phyloP scores from a whole-genome alignment of 495 filamentous ascomycete species.

The Annulohypoxylon stygium region DNA sequence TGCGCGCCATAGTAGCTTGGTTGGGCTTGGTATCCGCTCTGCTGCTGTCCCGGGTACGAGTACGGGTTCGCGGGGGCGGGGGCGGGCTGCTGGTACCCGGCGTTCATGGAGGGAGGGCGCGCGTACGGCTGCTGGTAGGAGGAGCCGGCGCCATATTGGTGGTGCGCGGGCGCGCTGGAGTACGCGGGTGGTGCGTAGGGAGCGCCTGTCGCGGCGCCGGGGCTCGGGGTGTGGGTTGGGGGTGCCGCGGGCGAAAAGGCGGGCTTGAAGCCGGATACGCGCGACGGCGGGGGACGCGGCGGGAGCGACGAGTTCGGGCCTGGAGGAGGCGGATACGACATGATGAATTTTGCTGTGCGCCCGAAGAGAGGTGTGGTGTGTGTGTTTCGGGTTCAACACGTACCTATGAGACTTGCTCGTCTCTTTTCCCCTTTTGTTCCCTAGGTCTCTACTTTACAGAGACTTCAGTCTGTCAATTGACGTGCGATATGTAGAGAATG shows the following conservation, averaged over 20 bases:
- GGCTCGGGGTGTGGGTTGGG: constrained; percentile 48
- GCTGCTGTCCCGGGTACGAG: constrained; percentile 56
- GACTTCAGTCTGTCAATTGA: not conserved
- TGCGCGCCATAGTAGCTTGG: constrained; percentile 61
- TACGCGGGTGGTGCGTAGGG: constrained; percentile 53
- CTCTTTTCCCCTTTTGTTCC: constrained; percentile 21
- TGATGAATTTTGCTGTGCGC: constrained; percentile 80
- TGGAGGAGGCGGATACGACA: constrained; percentile 95
- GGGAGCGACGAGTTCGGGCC: constrained; percentile 82
- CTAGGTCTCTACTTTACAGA: not conserved
- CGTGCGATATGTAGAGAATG: not conserved
- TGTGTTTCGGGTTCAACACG: constrained; percentile 56
- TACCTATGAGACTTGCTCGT: constrained; percentile 61
- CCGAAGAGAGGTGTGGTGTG: constrained; percentile 37
- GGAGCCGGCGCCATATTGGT: constrained; percentile 52
- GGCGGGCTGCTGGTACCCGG: constrained; percentile 47
- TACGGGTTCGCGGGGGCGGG: constrained; percentile 48
- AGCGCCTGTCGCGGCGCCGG: constrained; percentile 42
- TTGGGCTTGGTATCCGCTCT: constrained; percentile 63
- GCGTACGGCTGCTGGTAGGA: constrained; percentile 52
- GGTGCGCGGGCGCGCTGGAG: constrained; percentile 51
- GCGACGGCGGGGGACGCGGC: constrained; percentile 81
- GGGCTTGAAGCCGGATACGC: constrained; percentile 70
- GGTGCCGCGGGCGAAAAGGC: constrained; percentile 64
- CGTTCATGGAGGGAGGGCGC: constrained; percentile 50